Evolutionary conservation across 2,329 filamentous ascomycete genomes (phyloP), one percentile per base, ranked within the genome.

Genomic region (Fusarium xyrophilum): DNA sequence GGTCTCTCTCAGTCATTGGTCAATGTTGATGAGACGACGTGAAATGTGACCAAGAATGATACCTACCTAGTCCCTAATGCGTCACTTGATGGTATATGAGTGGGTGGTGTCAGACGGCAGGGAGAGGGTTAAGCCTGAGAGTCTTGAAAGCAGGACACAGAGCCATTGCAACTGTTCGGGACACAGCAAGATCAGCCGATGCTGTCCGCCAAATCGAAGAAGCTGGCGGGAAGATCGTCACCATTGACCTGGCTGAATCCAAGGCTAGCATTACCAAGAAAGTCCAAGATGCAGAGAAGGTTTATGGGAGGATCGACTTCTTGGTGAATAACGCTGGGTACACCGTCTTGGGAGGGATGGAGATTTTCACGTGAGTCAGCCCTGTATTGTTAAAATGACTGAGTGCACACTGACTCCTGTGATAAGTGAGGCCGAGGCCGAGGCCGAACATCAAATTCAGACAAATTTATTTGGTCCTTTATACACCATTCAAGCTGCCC

Each of bases 271-370:
- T 75, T 52, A 60, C 56, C 21, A 46, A 60, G 40, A 73, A 72
- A 35, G 51, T 77, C 5, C 60, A 70, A 15, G 66, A 66, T 10
- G 74, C 70, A 8, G 72, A 32, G 76, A 78, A 33, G 64, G 68
- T 15, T 52, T 73, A 70, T 35, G 73, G 74, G 12, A 39, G 51
- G 3, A 80, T 87, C 39, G 85, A 87, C 44, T 78, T 85, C 6
- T 74, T 87, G 7, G 79, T 86, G 42, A 87, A 86, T 67, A 84
- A 84, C 60, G 84, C 85, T 5, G 85, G 81, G 5, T 81, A 77
- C 54, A 79, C 78, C 12, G 59, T 60, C 19, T 47, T 73, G 23
- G 69, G 68, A 1, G 54, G 60, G 5, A 47, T 73, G 13, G 71
- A 72, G 40, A 50, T 72, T 2, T 77, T 79, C 53, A 78, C 72